Base-by-base conservation (phyloP, 441 rosid species). In the Euphorbia corollata region DNA sequence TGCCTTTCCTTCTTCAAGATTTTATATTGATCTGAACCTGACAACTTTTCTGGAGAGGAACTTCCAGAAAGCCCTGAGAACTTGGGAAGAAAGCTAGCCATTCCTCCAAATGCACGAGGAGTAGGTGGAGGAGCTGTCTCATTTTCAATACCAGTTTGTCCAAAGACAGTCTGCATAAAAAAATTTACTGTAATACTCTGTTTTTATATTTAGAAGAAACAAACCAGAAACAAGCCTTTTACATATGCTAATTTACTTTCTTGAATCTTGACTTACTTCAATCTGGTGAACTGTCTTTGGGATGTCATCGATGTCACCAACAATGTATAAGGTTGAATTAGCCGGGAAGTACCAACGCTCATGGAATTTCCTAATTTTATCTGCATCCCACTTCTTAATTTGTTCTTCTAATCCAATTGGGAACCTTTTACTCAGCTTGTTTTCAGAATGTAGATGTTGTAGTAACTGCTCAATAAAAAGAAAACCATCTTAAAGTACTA, bases 271-370 rank as follows among this genome's bases (percentile, higher is more conserved):
- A n/a, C 91, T 69, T 87, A 91, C 98, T 78, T 92, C 98, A 74
- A 95, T 90, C 74, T 87, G 84, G 72, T 83, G 68, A 73, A 90
- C 81, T 15, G 85, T 83, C 88, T 80, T 85, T 63, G 95, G 71
- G 65, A 92, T 78, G 77, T 90, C 82, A 76, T 86, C 82, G 62
- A 90, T 79, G 78, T 90, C 95, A 32, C 99, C 99, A 77, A 95
- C 99, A 70, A 92, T 90, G 74, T 92, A 92, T 65, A 95, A 75
- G 64, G 98, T 95, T 64, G 98, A 98, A 83, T 95, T 95, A 63
- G 89, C 98, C 48, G 98, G 97, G 79, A 90, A 95, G 82, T 95
- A 95, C 99, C 99, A 95, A 20, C 93, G 88, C 74, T 95, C 99
- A 77, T 95, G 99, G 78, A 92, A 95, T 77, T 95, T 92, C 84